Percentiles rank a stretch among this genome's conserved stretches.
These are phyloP conservation scores for Diaporthe australafricana DNA, from an alignment of 2,329 filamentous ascomycete genomes.

Conservation along the genomic window DNA sequence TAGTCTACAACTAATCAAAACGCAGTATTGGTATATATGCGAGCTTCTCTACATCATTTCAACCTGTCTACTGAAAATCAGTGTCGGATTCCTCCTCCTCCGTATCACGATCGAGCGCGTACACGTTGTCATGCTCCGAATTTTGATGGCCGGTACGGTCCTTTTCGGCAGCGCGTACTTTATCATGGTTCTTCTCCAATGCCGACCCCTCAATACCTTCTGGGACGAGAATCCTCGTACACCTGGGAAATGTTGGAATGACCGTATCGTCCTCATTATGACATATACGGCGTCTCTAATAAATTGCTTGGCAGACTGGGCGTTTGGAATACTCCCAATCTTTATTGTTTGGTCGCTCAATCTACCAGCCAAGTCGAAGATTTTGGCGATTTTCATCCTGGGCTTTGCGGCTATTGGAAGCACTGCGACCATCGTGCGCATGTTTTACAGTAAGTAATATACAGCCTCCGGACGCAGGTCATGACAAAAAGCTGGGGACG, in stretches of 20 bases:
- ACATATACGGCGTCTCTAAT: constrained; percentile 11
- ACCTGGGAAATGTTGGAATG: constrained; percentile 10
- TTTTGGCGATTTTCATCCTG: not conserved
- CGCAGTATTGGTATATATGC: constrained; percentile 16
- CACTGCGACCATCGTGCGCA: constrained; percentile 6
- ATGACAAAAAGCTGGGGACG: not conserved
- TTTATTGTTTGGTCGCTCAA: constrained; percentile 29
- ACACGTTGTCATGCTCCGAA: not conserved
- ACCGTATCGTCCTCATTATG: constrained; percentile 8
- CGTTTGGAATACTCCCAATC: constrained; percentile 14
- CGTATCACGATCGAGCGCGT: constrained; percentile 8
- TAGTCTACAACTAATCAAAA: not conserved
- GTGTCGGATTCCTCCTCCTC: constrained; percentile 11
- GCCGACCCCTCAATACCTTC: not conserved
- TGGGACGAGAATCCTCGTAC: constrained; percentile 8
- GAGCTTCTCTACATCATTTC: constrained; percentile 17
- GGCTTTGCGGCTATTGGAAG: constrained; percentile 15
- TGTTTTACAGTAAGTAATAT: not conserved
- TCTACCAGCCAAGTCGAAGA: constrained; percentile 1
- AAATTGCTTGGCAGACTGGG: constrained; percentile 27
- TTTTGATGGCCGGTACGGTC: not conserved
- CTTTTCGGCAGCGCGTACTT: constrained; percentile 2
- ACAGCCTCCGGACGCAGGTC: not conserved
- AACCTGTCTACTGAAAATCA: constrained; percentile 6
- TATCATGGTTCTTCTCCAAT: constrained; percentile 13